Conservation (phyloP, 345 rosid genomes). For the Sonneratia alba region DNA sequence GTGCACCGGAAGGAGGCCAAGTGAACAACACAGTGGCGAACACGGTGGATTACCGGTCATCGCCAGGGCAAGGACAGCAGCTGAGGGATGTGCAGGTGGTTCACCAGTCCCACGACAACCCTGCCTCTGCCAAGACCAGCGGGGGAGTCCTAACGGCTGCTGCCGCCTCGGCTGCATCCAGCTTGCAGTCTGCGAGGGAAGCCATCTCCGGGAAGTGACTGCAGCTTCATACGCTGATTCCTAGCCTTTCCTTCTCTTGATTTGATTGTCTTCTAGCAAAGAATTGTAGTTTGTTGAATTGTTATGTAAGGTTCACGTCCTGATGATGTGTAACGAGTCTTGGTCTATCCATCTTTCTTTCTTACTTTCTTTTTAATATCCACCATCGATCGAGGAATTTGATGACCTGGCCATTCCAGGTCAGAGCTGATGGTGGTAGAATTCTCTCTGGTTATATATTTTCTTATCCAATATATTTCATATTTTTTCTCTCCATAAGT, state of each 20-base stretch:
- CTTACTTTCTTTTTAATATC: too few species aligned
- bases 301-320: too few species aligned
- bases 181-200: constrained; percentile 53
- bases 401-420: too few species aligned
- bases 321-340: background rate
- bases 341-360: background rate
- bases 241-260: background rate
- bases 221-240: background rate
- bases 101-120: constrained; percentile 26
- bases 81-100: constrained; percentile 35
- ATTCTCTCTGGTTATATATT: background rate
- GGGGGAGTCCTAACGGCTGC: constrained; percentile 53
- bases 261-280: background rate
- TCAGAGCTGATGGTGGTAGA: too few species aligned
- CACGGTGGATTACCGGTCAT: constrained; percentile 31
- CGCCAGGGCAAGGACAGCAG: constrained; percentile 46
- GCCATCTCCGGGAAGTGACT: constrained; percentile 11
- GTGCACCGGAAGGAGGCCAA: constrained; percentile 18
- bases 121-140: constrained; percentile 29
- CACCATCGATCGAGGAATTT: too few species aligned
- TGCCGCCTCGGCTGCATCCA: constrained; percentile 42
- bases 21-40: constrained; percentile 26
- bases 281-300: background rate
- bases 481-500: background rate
- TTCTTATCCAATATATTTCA: background rate